A percentile compares a stretch with the other conserved stretches of the same genome.
phyloP scores from a whole-genome alignment of 148 eudicot species.

The Camellia lanceoleosa region DNA sequence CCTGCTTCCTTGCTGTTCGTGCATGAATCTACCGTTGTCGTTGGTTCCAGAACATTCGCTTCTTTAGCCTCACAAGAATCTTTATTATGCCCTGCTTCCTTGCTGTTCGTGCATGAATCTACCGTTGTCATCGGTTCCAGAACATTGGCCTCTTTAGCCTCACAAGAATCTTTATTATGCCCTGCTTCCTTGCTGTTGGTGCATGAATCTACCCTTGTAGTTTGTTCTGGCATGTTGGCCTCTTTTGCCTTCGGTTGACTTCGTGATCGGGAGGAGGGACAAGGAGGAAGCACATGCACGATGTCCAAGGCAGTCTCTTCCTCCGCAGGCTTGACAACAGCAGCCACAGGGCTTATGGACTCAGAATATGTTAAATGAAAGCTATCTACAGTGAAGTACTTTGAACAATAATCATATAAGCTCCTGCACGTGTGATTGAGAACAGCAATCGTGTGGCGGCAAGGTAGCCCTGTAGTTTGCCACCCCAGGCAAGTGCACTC shows the following conservation, averaged over 20 bases:
- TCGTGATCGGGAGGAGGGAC: slow-evolving; percentile 16
- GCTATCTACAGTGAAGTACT: slow-evolving; percentile 36
- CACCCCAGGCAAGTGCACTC: slow-evolving; percentile 56
- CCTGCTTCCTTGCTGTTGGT: too few relatives aligned
- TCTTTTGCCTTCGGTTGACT: slow-evolving; percentile 24
- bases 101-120: too few relatives aligned
- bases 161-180: too few relatives aligned
- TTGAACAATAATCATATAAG: slow-evolving; percentile 41
- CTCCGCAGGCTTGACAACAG: slow-evolving; percentile 11
- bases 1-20: too few relatives aligned
- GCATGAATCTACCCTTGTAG: too few relatives aligned
- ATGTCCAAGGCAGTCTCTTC: slow-evolving; percentile 1
- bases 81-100: too few relatives aligned
- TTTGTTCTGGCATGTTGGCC: slow-evolving; percentile 11
- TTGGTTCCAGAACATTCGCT: too few relatives aligned
- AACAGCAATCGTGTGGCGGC: slow-evolving; percentile 54
- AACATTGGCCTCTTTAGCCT: too few relatives aligned
- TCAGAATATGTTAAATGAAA: slow-evolving; percentile 31
- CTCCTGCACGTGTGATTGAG: slow-evolving; percentile 27
- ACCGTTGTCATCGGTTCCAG: too few relatives aligned
- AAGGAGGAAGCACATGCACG: slow-evolving; percentile 47
- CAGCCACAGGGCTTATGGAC: slow-evolving; percentile 34
- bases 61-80: too few relatives aligned
- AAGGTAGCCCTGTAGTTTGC: slow-evolving; percentile 42
- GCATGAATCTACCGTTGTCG: too few relatives aligned